Conservation (phyloP, 352 stramenopile species). For the Pythium scleroteichum region DNA sequence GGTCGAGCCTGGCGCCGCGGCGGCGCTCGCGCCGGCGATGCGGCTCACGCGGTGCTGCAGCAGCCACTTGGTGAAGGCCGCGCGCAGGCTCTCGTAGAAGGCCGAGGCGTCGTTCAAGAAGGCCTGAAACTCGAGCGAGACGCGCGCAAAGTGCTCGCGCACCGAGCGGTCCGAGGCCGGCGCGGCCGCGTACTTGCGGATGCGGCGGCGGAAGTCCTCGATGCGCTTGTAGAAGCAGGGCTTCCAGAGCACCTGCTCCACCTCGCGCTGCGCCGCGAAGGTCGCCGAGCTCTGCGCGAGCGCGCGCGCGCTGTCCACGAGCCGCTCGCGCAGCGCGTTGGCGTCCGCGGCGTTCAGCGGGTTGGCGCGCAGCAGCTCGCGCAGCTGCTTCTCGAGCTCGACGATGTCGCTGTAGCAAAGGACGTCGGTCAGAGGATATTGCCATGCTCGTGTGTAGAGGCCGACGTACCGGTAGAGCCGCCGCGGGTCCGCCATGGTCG, state of each 20-base stretch:
- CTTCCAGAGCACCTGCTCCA: conserved; percentile 88
- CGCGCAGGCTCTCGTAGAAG: conserved; percentile 79
- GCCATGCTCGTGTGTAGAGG: too few relatives aligned
- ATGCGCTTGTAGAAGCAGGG: conserved; percentile 92
- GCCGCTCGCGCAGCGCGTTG: conserved; percentile 48
- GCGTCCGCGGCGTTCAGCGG: conserved; percentile 61
- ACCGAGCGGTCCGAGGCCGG: conserved; percentile 61
- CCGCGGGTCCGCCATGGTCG: conserved; percentile 25
- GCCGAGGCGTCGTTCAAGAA: conserved; percentile 57
- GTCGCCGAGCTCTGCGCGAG: conserved; percentile 45
- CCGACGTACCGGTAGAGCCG: conserved; percentile 39
- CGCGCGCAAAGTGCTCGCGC: conserved; percentile 76
- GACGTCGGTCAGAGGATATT: too few relatives aligned
- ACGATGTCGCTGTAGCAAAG: conserved; percentile 56
- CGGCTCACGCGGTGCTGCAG: conserved; percentile 42
- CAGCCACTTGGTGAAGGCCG: conserved; percentile 51
- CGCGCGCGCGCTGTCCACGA: conserved; percentile 54
- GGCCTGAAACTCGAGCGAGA: conserved; percentile 72
- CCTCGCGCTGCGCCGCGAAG: conserved; percentile 66
- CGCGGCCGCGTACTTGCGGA: conserved; percentile 84
- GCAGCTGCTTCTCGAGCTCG: conserved; percentile 69
- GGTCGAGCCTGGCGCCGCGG: neutral
- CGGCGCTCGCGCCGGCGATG: conserved; percentile 20
- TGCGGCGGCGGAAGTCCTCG: conserved; percentile 84
- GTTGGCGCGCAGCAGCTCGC: conserved; percentile 67